Base-by-base conservation (phyloP, 805 yeast genomes). In the Metschnikowia similis region DNA sequence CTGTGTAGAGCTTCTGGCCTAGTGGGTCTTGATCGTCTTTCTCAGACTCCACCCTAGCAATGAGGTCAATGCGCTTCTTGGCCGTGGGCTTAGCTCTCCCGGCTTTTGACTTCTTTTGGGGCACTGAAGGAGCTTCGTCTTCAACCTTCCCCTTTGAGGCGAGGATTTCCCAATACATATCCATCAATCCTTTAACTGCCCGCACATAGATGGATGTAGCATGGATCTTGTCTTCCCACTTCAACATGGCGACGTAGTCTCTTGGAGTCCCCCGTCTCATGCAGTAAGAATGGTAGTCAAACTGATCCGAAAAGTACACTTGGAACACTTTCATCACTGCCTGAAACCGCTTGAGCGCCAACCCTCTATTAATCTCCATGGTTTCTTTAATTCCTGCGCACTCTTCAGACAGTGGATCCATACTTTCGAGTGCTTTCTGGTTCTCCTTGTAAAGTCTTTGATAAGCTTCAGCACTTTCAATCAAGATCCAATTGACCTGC, bases 271-370 rank as follows among this genome's bases (percentile, higher is more conserved):
- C 98, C 58, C 86, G 83, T 68, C 97, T 81, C 76, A 88, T 81
- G 64, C 96, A 87, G 66, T 89, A 94, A 41, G 87, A 84, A 65
- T 94, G 98, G 84, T 92, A 94, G 66, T 94, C 99, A 55, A 86
- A 77, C 71, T 94, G 97, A 63, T 94, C 99, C 54, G 80, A 81
- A 62, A 75, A 80, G 68, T 83, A 90, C 47, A 82, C 86, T 40
- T 81, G 76, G 67, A 83, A 90, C 30, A 87, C 79, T 52, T 82
- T 81, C 45, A 82, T 71, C 41, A 90, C 76, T 2, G 89, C 83
- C 38, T 71, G 66, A 63, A 78, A 88, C 60, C 98, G 79, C 68
- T 94, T 94, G 54, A 90, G 70, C 0, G 97, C 82, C 56, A 94
- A 69, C 0, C 96, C 96, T 51, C 72, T 70, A 59, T 74, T 75